Percentiles rank a stretch among this genome's conserved stretches.
phyloP scores from a whole-genome alignment of 78 protist species.

The Dictyostelium capitatum region DNA sequence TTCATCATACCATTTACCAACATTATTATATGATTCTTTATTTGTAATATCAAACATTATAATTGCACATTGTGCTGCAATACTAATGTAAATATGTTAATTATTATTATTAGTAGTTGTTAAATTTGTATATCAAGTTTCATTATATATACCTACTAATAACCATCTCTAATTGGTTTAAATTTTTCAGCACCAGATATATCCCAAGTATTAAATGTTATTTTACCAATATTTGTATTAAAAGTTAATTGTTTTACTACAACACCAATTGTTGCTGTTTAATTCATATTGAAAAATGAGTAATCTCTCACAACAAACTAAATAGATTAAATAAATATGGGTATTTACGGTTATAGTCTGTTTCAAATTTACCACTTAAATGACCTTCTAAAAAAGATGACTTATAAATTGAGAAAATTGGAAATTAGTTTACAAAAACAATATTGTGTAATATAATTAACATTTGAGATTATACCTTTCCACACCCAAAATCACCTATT shows the following conservation, averaged over 20 bases:
- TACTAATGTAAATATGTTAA: not conserved
- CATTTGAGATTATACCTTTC: no score
- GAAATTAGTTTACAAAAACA: no score
- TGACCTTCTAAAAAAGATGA: conserved; percentile 99
- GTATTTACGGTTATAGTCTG: conserved; percentile 93
- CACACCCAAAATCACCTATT: no score
- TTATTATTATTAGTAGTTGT: not conserved
- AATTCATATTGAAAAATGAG: no score
- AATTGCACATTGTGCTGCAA: not conserved
- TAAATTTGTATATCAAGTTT: not conserved
- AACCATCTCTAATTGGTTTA: not conserved
- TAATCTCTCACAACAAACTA: no score
- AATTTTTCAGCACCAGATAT: not conserved
- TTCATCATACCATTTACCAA: not conserved
- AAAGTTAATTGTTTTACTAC: not conserved
- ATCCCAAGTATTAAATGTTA: not conserved
- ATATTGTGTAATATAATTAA: no score
- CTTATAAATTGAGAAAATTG: conserved; percentile 13
- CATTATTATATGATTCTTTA: not conserved
- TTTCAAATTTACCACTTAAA: conserved; percentile 98
- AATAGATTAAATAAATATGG: no score
- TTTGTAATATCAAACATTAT: not conserved
- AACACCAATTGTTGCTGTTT: not conserved
- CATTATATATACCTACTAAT: not conserved
- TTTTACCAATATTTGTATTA: not conserved